Percentiles rank a stretch among this genome's conserved stretches.
Conservation (phyloP, 2,329 filamentous ascomycete species). For the Colletotrichum tanaceti region DNA sequence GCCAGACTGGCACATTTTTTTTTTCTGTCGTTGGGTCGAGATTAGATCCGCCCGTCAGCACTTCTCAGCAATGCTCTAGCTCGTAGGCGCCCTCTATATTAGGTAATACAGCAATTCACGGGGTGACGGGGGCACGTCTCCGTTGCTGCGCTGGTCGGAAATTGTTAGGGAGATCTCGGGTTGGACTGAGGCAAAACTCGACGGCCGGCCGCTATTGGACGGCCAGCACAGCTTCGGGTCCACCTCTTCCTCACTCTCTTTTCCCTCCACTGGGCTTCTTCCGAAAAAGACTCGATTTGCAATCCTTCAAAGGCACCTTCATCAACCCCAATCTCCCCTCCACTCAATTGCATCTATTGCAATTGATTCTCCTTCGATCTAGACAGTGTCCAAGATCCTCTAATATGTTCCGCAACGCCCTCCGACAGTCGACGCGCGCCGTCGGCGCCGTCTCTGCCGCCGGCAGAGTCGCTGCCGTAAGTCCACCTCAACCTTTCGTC, state of each 20-base stretch:
- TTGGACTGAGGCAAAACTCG: slow-evolving; percentile 42
- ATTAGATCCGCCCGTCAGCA: slow-evolving; percentile 30
- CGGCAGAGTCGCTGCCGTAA: slow-evolving; percentile 93
- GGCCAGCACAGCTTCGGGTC: slow-evolving; percentile 41
- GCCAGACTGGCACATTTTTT: slow-evolving; percentile 31
- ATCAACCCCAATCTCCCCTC: slow-evolving; percentile 69
- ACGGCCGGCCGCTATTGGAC: slow-evolving; percentile 33
- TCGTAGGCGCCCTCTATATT: background rate
- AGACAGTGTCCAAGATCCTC: slow-evolving; percentile 64
- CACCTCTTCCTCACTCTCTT: slow-evolving; percentile 51
- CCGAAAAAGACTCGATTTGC: slow-evolving; percentile 58
- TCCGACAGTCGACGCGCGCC: slow-evolving; percentile 95
- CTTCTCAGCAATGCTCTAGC: background rate
- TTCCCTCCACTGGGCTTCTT: slow-evolving; percentile 55
- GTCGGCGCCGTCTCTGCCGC: slow-evolving; percentile 93
- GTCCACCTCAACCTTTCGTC: slow-evolving; percentile 57
- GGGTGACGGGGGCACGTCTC: slow-evolving; percentile 33
- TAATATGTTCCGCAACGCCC: slow-evolving; percentile 97
- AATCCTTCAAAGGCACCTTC: slow-evolving; percentile 61
- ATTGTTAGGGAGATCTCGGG: slow-evolving; percentile 43
- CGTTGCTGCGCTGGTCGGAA: slow-evolving; percentile 32
- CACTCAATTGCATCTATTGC: slow-evolving; percentile 71
- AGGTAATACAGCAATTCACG: slow-evolving; percentile 25
- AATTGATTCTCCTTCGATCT: slow-evolving; percentile 69
- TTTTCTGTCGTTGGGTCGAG: slow-evolving; percentile 10